Base-by-base conservation (phyloP, 2,329 filamentous ascomycete species). In the Ciborinia camelliae region DNA sequence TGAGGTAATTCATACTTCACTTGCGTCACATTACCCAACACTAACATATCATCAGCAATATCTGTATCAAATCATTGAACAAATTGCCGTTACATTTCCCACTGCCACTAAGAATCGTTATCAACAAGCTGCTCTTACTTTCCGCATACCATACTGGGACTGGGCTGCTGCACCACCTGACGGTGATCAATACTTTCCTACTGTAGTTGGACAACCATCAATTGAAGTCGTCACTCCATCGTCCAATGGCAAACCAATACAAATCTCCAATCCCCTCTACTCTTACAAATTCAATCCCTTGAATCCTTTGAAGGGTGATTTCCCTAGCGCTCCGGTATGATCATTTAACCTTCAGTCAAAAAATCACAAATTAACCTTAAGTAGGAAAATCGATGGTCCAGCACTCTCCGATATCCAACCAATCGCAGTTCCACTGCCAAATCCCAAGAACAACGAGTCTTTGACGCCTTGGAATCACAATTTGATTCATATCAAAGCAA, bases 211-310 rank as follows among this genome's bases (percentile, higher is more conserved):
- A 28, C 62, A 65, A 14, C 63, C 66, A 10, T 67, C 58, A 3
- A 66, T 72, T 6, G 65, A 54, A 32, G 62, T 73, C 10, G 67
- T 70, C 26, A 71, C 69, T 23, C 71, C 71, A 9, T 62, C 67
- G 32, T 71, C 70, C 9, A 65, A 66, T 84, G 30, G 78, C 79
- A 52, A 85, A 83, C 0, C 84, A 82, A 39, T 83, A 79, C 47
- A 84, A 84, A 88, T 89, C 48, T 75, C 80, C 1, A 90, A 90
- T 66, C 87, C 87, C 3, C 78, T 90, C 5, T 87, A 82, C 70
- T 81, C 80, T 30, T 89, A 86, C 70, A 76, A 77, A 2, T 89
- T 89, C 69, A 81, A 81, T 52, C 86, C 88, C 0, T 61, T 73
- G 20, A 82, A 87, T 63, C 75, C 78, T 35, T 55, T 65, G 1